Evolutionary conservation across 257 asterid species (phyloP), one percentile per base, ranked within the genome.

Genomic region (Solanum corneliomulleri): DNA sequence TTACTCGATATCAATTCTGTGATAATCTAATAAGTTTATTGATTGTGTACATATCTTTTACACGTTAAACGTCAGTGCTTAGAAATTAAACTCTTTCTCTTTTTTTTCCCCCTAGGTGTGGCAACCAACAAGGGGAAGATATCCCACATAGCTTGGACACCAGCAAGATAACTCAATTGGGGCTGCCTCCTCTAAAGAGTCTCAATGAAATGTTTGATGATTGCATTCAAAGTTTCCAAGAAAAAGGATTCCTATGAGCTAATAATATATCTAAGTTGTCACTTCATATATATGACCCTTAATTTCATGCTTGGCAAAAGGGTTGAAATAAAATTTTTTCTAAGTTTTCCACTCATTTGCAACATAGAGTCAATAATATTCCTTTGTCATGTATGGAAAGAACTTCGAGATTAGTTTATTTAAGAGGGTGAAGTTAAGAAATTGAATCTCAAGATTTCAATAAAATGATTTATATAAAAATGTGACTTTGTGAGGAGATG

Each of bases 141-240:
- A 92, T 76, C 77, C 93, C 91, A 81, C 99, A 97, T 85, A 92
- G 88, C 86, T 88, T 96, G 96, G 96, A 96, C 83, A 77, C 92
- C 52, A 91, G 91, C 93, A 97, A 97, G 93, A 92, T 94, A 66
- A 35, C 88, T 31, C 84, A 93, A 81, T 75, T 97, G 91, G 99
- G 99, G 23, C 93, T 95, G 3, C 93, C 98, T 77, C 93, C 99
- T 56, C 12, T 95, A 84, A 93, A 92, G 89, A 69, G 94, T 39
- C 52, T 97, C 87, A 91, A 89, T 71, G 94, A 93, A 89, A 97
- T 95, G 98, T 96, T 96, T 82, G 95, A 97, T 78, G 99, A 97
- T 29, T 97, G 98, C 95, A 92, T 95, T 84, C 70, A 87, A 41
- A 97, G 99, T 89, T 95, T 96, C 87, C 96, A 94, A 66, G 91